These are phyloP conservation scores for Hypoxylon sp. DNA, from an alignment of 2,329 filamentous ascomycete species.

Conservation along the genomic window DNA sequence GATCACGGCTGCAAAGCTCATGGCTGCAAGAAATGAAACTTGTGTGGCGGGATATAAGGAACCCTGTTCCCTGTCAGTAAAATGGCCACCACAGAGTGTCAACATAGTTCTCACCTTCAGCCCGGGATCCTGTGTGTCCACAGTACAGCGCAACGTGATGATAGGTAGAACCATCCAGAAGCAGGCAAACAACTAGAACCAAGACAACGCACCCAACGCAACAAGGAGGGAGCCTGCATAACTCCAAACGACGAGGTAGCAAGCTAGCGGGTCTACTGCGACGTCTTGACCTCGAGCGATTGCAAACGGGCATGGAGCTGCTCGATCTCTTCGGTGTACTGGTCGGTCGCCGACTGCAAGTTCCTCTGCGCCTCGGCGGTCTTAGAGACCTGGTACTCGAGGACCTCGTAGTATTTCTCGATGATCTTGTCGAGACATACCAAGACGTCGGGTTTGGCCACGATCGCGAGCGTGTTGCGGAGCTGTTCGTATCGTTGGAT, in stretches of 20 bases:
- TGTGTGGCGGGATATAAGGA: background rate
- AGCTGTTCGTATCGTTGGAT: background rate
- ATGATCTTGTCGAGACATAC: background rate
- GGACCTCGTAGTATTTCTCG: constrained; percentile 15
- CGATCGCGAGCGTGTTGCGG: background rate
- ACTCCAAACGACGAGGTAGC: background rate
- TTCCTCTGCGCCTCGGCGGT: background rate
- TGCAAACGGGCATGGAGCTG: constrained; percentile 8
- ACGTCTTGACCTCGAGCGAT: background rate
- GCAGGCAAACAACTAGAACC: background rate
- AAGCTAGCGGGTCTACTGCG: background rate
- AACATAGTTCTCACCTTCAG: background rate
- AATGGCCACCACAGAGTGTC: background rate
- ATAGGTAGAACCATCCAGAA: background rate
- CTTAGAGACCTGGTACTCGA: constrained; percentile 5
- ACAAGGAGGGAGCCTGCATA: background rate
- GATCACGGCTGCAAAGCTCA: background rate
- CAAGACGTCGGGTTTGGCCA: background rate
- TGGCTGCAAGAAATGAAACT: background rate
- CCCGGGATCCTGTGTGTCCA: background rate
- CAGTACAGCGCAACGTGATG: background rate
- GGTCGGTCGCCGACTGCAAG: background rate
- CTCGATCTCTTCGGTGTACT: background rate
- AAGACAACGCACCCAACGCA: background rate
- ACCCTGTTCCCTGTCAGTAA: background rate